Evolutionary conservation across 352 stramenopile species (phyloP).

Genomic region (Discostella stelligera): DNA sequence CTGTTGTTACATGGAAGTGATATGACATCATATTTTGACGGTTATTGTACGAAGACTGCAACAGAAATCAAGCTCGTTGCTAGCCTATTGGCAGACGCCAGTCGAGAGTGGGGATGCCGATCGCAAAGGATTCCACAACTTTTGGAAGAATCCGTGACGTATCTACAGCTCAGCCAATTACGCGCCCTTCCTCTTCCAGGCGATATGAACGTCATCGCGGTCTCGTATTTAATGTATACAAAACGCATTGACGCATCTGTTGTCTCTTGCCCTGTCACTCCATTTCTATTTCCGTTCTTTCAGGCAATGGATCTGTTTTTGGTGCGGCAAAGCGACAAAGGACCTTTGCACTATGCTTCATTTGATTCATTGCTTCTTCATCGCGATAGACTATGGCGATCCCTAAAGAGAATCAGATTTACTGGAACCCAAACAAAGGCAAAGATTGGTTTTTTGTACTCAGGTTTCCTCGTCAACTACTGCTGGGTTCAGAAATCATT

Average conservation of each 20-base stretch:
- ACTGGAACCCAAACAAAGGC: conserved; percentile 42
- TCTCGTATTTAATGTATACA: conserved; percentile 65
- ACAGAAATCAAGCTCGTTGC: conserved; percentile 52
- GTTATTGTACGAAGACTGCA: conserved; percentile 42
- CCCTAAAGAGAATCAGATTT: conserved; percentile 50
- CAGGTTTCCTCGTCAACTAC: conserved; percentile 79
- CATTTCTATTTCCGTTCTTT: conserved; percentile 68
- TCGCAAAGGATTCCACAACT: conserved; percentile 41
- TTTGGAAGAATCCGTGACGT: conserved; percentile 54
- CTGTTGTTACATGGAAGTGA: conserved; percentile 13
- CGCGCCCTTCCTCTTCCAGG: conserved; percentile 28
- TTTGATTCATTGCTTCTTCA: conserved; percentile 43
- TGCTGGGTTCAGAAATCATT: conserved; percentile 75
- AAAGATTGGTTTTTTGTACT: conserved; percentile 61
- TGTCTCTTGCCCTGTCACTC: conserved; percentile 67
- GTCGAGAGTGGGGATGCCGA: background rate
- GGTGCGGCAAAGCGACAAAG: conserved; percentile 10
- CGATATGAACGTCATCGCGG: conserved; percentile 60
- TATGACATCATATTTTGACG: conserved; percentile 50
- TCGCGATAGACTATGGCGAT: conserved; percentile 76
- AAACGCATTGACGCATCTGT: conserved; percentile 57
- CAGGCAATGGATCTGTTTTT: conserved; percentile 57
- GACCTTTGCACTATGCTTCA: conserved; percentile 9
- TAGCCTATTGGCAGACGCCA: conserved; percentile 20
- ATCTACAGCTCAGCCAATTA: conserved; percentile 38